Evolutionary conservation across 2,329 filamentous ascomycete species (phyloP), one percentile per base, ranked within the genome.

Genomic region (Canariomyces notabilis): DNA sequence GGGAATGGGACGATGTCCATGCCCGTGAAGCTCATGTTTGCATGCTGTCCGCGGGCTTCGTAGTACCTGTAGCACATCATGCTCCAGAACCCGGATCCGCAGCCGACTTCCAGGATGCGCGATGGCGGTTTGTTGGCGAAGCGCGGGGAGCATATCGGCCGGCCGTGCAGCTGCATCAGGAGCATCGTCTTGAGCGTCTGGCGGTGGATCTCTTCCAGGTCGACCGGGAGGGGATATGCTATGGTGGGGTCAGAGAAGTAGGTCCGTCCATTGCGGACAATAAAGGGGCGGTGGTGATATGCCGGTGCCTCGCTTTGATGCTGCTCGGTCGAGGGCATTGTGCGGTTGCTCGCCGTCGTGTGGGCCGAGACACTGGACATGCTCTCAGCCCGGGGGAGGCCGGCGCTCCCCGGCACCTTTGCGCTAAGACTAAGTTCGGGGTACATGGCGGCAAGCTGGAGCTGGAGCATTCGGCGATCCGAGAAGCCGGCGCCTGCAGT

Each of bases 51-150:
- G 45, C 78, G 73, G 39, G 79, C 75, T 46, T 77, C 74, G 61
- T 90, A 88, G 66, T 87, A 85, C 29, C 87, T 80, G 64, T 95
- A 85, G 64, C 88, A 94, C 72, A 89, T 82, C 67, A 87, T 84
- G 57, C 87, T 90, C 90, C 90, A 96, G 62, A 94, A 87, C 19
- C 82, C 91, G 16, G 85, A 85, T 15, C 90, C 90, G 64, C 91
- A 97, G 22, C 83, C 89, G 26, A 96, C 68, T 61, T 97, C 91
- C 19, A 97, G 74, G 21, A 97, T 84, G 54, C 82, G 83, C 58
- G 76, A 76, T 0, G 90, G 90, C 16, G 87, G 82, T 37, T 80
- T 79, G 52, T 79, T 75, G 35, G 75, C 69, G 44, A 88, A 75
- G 22, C 73, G 72, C 1, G 85, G 83, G 7, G 84, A 85, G 66